Conservation (phyloP, 352 stramenopile genomes). For the Blastocystis sp. region DNA sequence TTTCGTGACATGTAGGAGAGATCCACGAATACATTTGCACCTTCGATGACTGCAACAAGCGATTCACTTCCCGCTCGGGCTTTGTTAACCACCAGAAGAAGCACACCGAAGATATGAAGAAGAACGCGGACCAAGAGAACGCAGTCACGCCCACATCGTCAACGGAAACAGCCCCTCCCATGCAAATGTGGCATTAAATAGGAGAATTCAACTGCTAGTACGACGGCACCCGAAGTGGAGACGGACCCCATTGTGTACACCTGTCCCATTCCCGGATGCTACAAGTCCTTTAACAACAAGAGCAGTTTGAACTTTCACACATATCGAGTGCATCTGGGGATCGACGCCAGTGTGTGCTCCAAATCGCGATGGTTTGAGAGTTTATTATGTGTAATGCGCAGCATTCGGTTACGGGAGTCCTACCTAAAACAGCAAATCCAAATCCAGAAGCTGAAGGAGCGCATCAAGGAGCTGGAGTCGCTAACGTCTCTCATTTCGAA, state of each 20-base stretch:
- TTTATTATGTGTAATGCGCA: background rate
- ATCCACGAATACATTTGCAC: constrained; percentile 47
- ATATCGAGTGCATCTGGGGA: constrained; percentile 59
- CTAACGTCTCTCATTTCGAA: constrained; percentile 45
- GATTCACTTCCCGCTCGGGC: constrained; percentile 47
- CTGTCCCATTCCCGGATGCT: constrained; percentile 66
- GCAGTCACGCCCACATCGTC: background rate
- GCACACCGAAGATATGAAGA: constrained; percentile 41
- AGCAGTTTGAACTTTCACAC: constrained; percentile 62
- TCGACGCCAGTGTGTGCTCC: constrained; percentile 49
- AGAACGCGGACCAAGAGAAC: background rate
- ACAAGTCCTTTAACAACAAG: constrained; percentile 52
- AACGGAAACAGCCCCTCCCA: background rate
- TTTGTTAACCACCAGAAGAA: constrained; percentile 64
- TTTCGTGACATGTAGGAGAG: background rate
- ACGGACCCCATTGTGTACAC: background rate
- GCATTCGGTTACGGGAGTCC: constrained; percentile 57
- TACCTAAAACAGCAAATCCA: constrained; percentile 54
- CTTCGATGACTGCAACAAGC: constrained; percentile 30
- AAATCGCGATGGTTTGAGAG: constrained; percentile 41
- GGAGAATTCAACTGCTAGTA: too few relatives aligned
- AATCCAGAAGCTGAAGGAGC: constrained; percentile 53
- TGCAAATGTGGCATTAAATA: background rate
- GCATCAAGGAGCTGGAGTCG: constrained; percentile 55
- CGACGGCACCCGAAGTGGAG: background rate